Percentiles rank a stretch among this genome's conserved stretches.
These are phyloP conservation scores for Postia placenta DNA, from an alignment of 768 basidiomycete genomes.

Conservation along the genomic window DNA sequence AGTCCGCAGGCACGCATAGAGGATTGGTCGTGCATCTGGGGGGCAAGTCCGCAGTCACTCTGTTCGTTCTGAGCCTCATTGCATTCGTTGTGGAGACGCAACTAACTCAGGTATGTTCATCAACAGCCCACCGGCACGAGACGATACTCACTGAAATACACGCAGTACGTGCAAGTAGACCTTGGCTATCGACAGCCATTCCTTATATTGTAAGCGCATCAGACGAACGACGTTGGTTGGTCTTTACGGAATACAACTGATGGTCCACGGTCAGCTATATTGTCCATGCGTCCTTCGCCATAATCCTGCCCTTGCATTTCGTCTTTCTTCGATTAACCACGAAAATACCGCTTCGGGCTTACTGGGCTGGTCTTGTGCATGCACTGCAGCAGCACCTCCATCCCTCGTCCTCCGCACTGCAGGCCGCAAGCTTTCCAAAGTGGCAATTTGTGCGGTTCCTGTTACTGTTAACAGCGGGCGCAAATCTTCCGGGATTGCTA, in stretches of 20 bases:
- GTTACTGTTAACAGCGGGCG: constrained; percentile 42
- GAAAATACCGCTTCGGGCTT: constrained; percentile 38
- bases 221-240: background rate
- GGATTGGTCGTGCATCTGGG: constrained; percentile 25
- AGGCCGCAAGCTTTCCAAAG: constrained; percentile 19
- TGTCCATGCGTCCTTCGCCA: constrained; percentile 74
- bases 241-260: background rate
- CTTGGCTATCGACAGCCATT: constrained; percentile 82
- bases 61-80: constrained; percentile 57
- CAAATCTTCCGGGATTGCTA: constrained; percentile 59
- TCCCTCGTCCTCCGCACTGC: background rate
- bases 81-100: constrained; percentile 77
- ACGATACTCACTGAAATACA: background rate
- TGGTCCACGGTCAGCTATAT: constrained; percentile 52
- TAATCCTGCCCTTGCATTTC: constrained; percentile 83
- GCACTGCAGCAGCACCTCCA: constrained; percentile 35
- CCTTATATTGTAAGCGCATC: constrained; percentile 35
- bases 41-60: constrained; percentile 40
- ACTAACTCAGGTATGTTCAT: constrained; percentile 64
- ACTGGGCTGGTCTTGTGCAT: constrained; percentile 46
- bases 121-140: background rate
- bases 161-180: constrained; percentile 72
- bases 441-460: constrained; percentile 29
- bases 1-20: constrained; percentile 4
- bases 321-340: constrained; percentile 51